These are phyloP conservation scores for Starmerella davenportii DNA, from an alignment of 805 yeast genomes.

Conservation along the genomic window DNA sequence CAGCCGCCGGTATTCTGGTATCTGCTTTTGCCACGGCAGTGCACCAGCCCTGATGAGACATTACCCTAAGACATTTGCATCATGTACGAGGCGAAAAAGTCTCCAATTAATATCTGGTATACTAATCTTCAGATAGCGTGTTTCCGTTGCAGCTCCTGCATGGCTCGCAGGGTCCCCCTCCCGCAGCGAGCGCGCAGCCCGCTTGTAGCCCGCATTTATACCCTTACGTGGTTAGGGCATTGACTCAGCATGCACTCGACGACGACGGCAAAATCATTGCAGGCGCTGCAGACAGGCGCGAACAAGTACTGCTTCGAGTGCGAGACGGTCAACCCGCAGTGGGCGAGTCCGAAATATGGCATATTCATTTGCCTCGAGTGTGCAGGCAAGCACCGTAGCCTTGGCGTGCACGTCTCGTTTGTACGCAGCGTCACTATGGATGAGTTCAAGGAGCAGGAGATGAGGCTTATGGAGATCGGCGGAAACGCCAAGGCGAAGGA, in stretches of 20 bases:
- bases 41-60: too few relatives aligned
- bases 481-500: constrained; percentile 64
- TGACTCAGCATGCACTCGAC: constrained; percentile 4
- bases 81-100: too few relatives aligned
- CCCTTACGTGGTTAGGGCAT: too few relatives aligned
- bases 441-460: constrained; percentile 87
- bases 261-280: constrained; percentile 34
- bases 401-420: constrained; percentile 93
- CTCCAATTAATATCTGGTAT: too few relatives aligned
- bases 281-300: constrained; percentile 55
- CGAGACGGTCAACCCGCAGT: constrained; percentile 88
- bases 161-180: too few relatives aligned
- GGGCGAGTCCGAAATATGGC: constrained; percentile 98
- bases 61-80: too few relatives aligned
- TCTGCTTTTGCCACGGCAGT: too few relatives aligned
- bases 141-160: too few relatives aligned
- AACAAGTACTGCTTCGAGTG: constrained; percentile 90
- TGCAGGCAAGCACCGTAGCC: constrained; percentile 83
- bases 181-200: too few relatives aligned
- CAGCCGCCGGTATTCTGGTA: too few relatives aligned
- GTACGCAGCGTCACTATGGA: constrained; percentile 97
- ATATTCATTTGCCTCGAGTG: constrained; percentile 93
- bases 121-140: too few relatives aligned
- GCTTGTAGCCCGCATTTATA: too few relatives aligned
- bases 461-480: constrained; percentile 79